Base-by-base conservation (phyloP, 164 flowering plant species). In the Sextonia rubra region DNA sequence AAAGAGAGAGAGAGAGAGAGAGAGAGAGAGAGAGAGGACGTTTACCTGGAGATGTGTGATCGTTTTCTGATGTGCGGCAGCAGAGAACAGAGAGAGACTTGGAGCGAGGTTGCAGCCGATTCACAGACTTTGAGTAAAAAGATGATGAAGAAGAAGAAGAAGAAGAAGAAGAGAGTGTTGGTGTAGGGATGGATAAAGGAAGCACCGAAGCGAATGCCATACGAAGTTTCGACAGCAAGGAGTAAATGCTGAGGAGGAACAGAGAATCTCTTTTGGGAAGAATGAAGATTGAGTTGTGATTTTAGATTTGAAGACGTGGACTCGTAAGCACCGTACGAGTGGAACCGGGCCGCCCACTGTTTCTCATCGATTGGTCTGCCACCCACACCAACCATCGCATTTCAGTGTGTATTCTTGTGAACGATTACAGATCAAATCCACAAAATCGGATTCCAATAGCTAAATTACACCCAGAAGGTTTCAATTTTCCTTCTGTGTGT, bases 151-250 rank as follows among this genome's bases (percentile, higher is more conserved):
- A 48, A 27, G 44, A 48, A 37, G 75, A 49, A 52, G 79, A 70
- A 48, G 69, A 55, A 64, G 72, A 47, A 5, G 69, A 48, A 27
- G 44, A 69, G 61, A 56, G 17, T 30, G 63, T 66, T 72, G 68
- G 71, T 65, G 74, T 70, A 69, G 71, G 75, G 63, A 72, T 68
- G 68, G 64, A 73, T 64, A 77, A 66, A 2, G 79, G 75, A 49
- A 70, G 65, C 47, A 58, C 9, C 18, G 82, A 72, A 72, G 73
- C 37, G 69, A 78, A 64, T 25, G 81, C 76, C 79, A 76, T 79
- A 15, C 1, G 20, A 56, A 48, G 29, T n/a, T 4, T 61, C 12
- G 22, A 37, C 44, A 9, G 8, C 11, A 37, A 17, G 52, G 9
- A 8, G 3, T 25, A 6, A 44, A 2, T 17, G 65, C 11, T 49